Evolutionary conservation across 225 moss, liverwort and hornwort species (phyloP).

Genomic region (Polytrichum formosum): DNA sequence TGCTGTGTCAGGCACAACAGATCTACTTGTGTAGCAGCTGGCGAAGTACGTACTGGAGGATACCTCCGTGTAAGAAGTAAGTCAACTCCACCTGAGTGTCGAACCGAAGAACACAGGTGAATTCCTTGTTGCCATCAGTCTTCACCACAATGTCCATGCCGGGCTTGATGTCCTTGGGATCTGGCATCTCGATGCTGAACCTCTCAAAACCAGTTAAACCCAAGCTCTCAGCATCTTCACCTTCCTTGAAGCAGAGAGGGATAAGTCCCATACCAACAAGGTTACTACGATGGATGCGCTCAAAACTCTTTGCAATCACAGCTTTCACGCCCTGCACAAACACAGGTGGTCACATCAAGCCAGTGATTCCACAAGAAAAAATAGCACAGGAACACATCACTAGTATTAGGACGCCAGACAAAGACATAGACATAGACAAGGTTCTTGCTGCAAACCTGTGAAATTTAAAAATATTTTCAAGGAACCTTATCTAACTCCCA

Average conservation of each 20-base stretch:
- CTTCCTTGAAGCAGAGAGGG: conserved; percentile 85
- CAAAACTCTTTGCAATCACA: conserved; percentile 96
- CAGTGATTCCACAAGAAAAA: not conserved
- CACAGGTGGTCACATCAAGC: not conserved
- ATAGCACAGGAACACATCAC: no score
- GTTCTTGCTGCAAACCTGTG: no score
- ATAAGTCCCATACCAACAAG: conserved; percentile 94
- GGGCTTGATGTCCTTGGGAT: conserved; percentile 60
- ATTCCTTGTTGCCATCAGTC: conserved; percentile 72
- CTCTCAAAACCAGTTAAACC: conserved; percentile 87
- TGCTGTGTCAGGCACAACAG: not conserved
- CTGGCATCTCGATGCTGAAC: conserved; percentile 70
- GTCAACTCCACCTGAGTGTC: conserved; percentile 96
- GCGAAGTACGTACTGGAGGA: conserved; percentile 87
- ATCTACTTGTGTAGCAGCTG: conserved; percentile 58
- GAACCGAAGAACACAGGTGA: conserved; percentile 76
- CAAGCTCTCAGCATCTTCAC: conserved; percentile 74
- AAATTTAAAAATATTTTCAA: no score
- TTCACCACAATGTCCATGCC: conserved; percentile 81
- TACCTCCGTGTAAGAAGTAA: conserved; percentile 88
- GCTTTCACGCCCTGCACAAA: conserved; percentile 83
- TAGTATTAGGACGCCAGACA: no score
- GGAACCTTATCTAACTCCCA: no score
- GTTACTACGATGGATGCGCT: conserved; percentile 98
- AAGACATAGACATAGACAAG: no score